Evolutionary conservation across 805 yeast species (phyloP).

Genomic region (Candida ponderosae): DNA sequence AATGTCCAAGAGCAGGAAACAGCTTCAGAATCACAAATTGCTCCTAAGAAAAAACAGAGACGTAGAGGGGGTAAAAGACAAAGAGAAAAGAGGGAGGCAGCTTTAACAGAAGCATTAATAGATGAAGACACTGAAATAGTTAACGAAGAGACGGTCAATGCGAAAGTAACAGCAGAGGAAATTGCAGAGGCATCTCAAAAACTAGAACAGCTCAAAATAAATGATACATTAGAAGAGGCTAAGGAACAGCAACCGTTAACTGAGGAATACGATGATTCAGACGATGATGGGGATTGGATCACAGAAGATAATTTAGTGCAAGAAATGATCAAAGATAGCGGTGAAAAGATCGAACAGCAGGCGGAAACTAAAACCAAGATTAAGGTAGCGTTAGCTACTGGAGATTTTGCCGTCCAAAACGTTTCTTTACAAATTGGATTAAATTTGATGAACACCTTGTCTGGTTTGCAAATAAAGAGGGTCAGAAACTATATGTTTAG

Average conservation of each 20-base stretch:
- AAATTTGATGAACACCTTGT: constrained; percentile 72
- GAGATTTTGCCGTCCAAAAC: constrained; percentile 97
- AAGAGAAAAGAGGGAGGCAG: constrained; percentile 46
- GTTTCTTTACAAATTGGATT: constrained; percentile 88
- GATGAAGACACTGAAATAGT: constrained; percentile 3
- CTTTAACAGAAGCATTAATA: constrained; percentile 20
- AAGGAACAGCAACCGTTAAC: constrained; percentile 10
- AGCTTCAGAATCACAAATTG: constrained; percentile 4
- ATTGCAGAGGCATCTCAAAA: constrained; percentile 1
- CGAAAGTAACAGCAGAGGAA: background rate
- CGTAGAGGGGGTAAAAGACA: constrained; percentile 64
- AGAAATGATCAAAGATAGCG: constrained; percentile 59
- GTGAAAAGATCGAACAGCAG: constrained; percentile 44
- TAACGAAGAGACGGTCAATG: constrained; percentile 4
- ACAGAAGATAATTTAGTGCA: constrained; percentile 78
- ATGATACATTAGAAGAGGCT: constrained; percentile 1
- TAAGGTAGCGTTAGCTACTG: constrained; percentile 82
- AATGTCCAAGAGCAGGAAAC: constrained; percentile 6
- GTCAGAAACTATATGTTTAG: constrained; percentile 90
- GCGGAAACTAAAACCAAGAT: constrained; percentile 28
- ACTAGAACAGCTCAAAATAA: background rate
- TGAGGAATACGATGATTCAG: constrained; percentile 40
- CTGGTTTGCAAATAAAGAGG: constrained; percentile 79
- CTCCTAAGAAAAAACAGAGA: constrained; percentile 31
- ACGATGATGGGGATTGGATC: constrained; percentile 90